Evolutionary conservation across 2,329 filamentous ascomycete genomes (phyloP), one percentile per base, ranked within the genome.

Genomic region (Endothia cerciana): DNA sequence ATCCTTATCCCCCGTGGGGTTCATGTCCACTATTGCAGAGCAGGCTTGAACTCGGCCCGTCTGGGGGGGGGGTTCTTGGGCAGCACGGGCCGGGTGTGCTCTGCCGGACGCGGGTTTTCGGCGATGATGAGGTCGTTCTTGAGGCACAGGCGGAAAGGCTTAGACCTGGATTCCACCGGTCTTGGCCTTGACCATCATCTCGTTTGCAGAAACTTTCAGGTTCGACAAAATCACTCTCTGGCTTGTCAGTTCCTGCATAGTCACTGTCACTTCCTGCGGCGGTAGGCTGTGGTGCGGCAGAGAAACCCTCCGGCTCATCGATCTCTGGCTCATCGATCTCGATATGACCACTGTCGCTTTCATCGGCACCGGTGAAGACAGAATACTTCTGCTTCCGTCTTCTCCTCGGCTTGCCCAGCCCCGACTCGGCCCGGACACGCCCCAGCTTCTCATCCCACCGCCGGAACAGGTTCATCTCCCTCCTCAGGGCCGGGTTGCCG

Each of bases 371-470:
- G 15, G n/a, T 22, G n/a, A 33, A 13, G 36, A 19, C 15, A 5
- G 38, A 22, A 22, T 11, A 10, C n/a, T 22, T n/a, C 47, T 22
- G 47, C n/a, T 2, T n/a, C 25, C 47, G 47, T 51, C 47, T 22
- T 10, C 1, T n/a, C n/a, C n/a, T 51, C n/a, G n/a, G n/a, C 47
- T n/a, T 51, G n/a, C 64, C 53, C 3, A n/a, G n/a, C n/a, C n/a
- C n/a, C n/a, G n/a, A n/a, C n/a, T n/a, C n/a, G n/a, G n/a, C n/a
- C n/a, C n/a, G n/a, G n/a, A n/a, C n/a, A n/a, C n/a, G n/a, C n/a
- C n/a, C n/a, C n/a, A 62, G 15, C 43, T 36, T 65, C 30, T 65
- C 59, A 19, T 65, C 53, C 30, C 40, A 62, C 5, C 64, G 64
- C 17, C 59, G 64, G 25, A 3, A n/a, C n/a, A n/a, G n/a, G n/a